Base-by-base conservation (phyloP, 768 basidiomycete genomes). In the Serpula lacrymans region DNA sequence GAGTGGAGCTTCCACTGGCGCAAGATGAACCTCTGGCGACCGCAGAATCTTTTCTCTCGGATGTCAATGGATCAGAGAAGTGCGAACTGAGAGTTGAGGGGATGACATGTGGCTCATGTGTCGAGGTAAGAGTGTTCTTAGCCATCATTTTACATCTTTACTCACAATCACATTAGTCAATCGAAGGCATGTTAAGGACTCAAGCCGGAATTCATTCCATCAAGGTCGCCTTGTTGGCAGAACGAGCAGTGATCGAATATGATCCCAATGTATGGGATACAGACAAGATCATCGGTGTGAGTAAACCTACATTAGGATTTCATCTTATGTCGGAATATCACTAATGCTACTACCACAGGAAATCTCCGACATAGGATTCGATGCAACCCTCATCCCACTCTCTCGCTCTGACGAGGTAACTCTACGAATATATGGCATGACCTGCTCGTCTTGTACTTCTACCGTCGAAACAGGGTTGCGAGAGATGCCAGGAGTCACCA, bases 211-310 rank as follows among this genome's bases (percentile, higher is more conserved):
- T 99, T 37, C 66, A 81, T 46, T 88, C 84, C 9, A 67, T 96
- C 46, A 91, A 92, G 57, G 93, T 99, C n/a, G 94, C 94, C 17
- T 75, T 99, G n/a, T 75, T 99, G 18, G 91, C 96, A 10, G 95
- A 99, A 62, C 82, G 95, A 11, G 95, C 84, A 3, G 75, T 90
- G 33, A 69, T 99, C 48, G 92, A 95, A 59, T 99, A 86, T 53
- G 92, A 98, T 52, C 80, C 88, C 1, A 55, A 67, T 0, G 55
- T 67, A n/a, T 99, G 96, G 96, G 77, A 72, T 24, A 64, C 78
- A 7, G 87, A 82, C 34, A 91, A 87, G 59, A 75, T 99, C 39
- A 70, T 90, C 24, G 75, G 68, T 37, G 89, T 90, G 49, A 43
- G 83, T 68, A 39, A 23, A 48, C 22, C 28, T n/a, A n/a, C n/a